phyloP scores from a whole-genome alignment of 2,329 filamentous ascomycete species.

The Cryphonectria radicalis region DNA sequence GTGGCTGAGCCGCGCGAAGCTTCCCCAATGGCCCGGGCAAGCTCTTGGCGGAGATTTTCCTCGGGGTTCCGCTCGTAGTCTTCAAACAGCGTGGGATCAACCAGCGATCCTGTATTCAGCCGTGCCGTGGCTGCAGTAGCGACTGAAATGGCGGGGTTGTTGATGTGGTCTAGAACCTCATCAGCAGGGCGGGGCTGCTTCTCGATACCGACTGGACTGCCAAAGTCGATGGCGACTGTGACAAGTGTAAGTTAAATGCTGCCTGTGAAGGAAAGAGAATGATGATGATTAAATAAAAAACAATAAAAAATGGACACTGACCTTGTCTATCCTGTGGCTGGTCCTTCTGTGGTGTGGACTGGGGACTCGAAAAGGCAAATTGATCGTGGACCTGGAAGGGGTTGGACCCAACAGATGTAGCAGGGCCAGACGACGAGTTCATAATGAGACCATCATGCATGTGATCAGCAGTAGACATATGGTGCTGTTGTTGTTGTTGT shows the following conservation, averaged over 20 bases:
- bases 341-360: slow-evolving; percentile 53
- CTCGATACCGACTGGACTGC: slow-evolving; percentile 48
- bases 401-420: slow-evolving; percentile 35
- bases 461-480: slow-evolving; percentile 33
- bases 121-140: slow-evolving; percentile 61
- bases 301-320: too few species aligned
- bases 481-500: slow-evolving; percentile 31
- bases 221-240: slow-evolving; percentile 25
- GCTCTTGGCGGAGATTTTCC: slow-evolving; percentile 23
- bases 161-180: slow-evolving; percentile 41
- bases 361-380: slow-evolving; percentile 58
- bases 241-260: neutral
- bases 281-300: too few species aligned
- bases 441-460: slow-evolving; percentile 13
- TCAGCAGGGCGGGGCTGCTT: slow-evolving; percentile 55
- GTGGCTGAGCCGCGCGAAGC: slow-evolving; percentile 27
- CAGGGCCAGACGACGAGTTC: slow-evolving; percentile 22
- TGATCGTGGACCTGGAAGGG: slow-evolving; percentile 62
- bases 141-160: slow-evolving; percentile 57
- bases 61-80: slow-evolving; percentile 35
- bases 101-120: slow-evolving; percentile 53
- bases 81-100: slow-evolving; percentile 52
- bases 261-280: too few species aligned
- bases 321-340: slow-evolving; percentile 42
- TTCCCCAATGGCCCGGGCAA: slow-evolving; percentile 23